Evolutionary conservation across 2,329 filamentous ascomycete species (phyloP), one percentile per base, ranked within the genome.

Genomic region (Paraphoma sp.): DNA sequence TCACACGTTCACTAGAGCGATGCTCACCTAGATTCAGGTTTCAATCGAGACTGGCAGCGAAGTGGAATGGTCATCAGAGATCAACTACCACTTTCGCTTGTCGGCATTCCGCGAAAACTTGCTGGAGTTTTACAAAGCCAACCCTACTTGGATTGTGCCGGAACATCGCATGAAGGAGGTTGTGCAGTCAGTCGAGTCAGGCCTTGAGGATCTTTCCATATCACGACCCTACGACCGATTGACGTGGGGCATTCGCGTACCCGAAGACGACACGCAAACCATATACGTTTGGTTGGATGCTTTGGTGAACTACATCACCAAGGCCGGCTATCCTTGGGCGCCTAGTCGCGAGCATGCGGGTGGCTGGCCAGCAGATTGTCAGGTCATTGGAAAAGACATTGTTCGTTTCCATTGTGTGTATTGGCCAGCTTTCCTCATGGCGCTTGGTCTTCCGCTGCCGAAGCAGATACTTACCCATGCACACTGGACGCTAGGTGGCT

Each of bases 261-360:
- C 95, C 0, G 89, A 88, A 51, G 95, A 99, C 69, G 80, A 85
- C 0, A 86, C 82, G 16, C 95, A 98, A 77, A 98, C 93, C 2
- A 94, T 99, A 55, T 99, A 99, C 71, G 96, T 99, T 31, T 99
- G 95, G 95, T 85, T 99, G 0, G 96, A 99, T 78, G 95, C 95
- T 1, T 85, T 99, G 30, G 84, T 98, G 69, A 99, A 97, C 76
- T 99, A 99, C 74, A 79, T 95, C 49, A 97, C 93, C 14, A 92
- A 89, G 60, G 86, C 92, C 1, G 93, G 94, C 12, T 98, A 96
- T 72, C 92, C 92, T 33, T 92, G 89, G 87, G 78, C 87, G 0
- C 88, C 90, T 0, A 87, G 87, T 1, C 79, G 83, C 4, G 86
- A 90, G 57, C 75, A 81, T 12, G 80, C 79, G 17, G 84, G 84